A percentile compares a stretch with the other conserved stretches of the same genome.
Evolutionary conservation across 768 basidiomycete genomes (phyloP).

Genomic region (Coprinopsis sp.): DNA sequence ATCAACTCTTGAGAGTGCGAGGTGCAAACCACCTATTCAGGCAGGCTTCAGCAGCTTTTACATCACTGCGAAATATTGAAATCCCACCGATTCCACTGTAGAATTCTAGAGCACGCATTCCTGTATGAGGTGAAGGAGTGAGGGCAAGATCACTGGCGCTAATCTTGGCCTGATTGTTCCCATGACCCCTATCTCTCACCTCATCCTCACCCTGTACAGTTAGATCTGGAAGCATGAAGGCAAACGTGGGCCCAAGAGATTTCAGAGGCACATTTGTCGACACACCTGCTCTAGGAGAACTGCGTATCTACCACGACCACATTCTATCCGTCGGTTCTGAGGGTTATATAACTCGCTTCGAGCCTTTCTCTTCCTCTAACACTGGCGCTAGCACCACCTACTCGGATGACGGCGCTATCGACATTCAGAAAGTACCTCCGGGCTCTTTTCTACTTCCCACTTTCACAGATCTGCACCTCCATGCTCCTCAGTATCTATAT

Average conservation of each 20-base stretch:
- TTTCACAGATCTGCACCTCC: conserved; percentile 81
- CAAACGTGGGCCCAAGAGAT: conserved; percentile 27
- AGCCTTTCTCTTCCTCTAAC: conserved; percentile 27
- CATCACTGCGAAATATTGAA: neutral
- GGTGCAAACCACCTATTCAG: conserved; percentile 62
- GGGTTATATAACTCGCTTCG: conserved; percentile 52
- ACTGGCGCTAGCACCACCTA: conserved; percentile 30
- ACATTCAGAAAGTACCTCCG: conserved; percentile 34
- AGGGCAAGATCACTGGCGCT: too few relatives aligned
- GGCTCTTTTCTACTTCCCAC: conserved; percentile 73
- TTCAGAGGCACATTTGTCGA: conserved; percentile 58
- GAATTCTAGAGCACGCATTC: conserved; percentile 53
- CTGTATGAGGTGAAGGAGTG: neutral
- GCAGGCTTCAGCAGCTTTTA: neutral
- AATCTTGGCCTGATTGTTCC: too few relatives aligned
- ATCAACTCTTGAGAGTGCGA: conserved; percentile 53
- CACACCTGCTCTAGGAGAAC: conserved; percentile 44
- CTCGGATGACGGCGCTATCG: conserved; percentile 15
- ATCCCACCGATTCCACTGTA: conserved; percentile 71
- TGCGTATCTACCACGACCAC: conserved; percentile 54
- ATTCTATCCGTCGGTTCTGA: conserved; percentile 31
- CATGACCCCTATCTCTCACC: too few relatives aligned
- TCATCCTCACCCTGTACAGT: too few relatives aligned
- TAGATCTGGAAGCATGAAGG: too few relatives aligned
- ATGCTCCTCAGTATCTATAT: conserved; percentile 87